Percentiles rank a stretch among this genome's conserved stretches.
These are phyloP conservation scores for Pseudodiploospora longispora DNA, from an alignment of 2,329 filamentous ascomycete genomes.

Conservation along the genomic window DNA sequence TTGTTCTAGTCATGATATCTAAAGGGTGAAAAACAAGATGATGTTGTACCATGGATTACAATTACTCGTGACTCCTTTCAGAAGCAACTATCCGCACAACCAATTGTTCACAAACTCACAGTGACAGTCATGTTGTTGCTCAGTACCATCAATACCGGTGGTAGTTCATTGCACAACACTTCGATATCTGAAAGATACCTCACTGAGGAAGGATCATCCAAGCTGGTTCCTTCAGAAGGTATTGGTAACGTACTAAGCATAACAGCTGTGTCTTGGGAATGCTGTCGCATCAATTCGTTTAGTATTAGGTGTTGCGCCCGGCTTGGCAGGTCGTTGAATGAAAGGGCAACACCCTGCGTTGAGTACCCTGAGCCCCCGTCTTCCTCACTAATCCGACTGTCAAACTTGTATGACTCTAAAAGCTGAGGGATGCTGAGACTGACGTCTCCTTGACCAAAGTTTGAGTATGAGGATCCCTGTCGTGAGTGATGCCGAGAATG, in stretches of 20 bases:
- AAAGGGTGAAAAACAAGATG: no score
- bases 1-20: no score
- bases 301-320: constrained; percentile 79
- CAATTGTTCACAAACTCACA: constrained; percentile 49
- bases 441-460: constrained; percentile 23
- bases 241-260: constrained; percentile 78
- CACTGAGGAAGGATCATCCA: constrained; percentile 61
- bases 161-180: constrained; percentile 66
- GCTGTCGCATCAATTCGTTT: constrained; percentile 69
- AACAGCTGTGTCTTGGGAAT: constrained; percentile 65
- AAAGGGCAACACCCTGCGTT: constrained; percentile 58
- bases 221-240: constrained; percentile 66
- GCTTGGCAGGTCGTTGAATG: constrained; percentile 80
- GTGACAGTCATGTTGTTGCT: constrained; percentile 89
- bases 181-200: constrained; percentile 72
- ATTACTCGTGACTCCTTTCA: no score
- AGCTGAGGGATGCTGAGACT: constrained; percentile 37
- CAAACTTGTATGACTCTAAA: constrained; percentile 29
- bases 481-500: constrained; percentile 29
- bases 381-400: constrained; percentile 15
- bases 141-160: constrained; percentile 70
- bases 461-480: constrained; percentile 27
- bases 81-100: no score
- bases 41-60: no score
- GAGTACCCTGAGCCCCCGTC: constrained; percentile 39